Evolutionary conservation across 306 rosid species (phyloP).

Genomic region (Vicia faba): DNA sequence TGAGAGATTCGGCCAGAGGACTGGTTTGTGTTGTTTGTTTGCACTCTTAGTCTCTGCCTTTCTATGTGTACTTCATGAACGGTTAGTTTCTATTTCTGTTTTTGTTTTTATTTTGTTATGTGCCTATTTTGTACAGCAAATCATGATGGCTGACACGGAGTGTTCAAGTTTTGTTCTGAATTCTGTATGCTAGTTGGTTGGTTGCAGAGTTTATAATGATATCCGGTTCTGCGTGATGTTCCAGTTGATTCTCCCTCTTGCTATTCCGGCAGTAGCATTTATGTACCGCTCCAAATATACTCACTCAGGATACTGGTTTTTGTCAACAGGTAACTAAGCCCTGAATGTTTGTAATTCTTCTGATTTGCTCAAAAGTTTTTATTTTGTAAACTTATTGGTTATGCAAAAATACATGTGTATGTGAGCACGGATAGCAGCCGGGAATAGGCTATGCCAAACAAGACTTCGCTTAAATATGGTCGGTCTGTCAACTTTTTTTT

Average conservation of each 20-base stretch:
- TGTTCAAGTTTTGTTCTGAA: conserved; percentile 41
- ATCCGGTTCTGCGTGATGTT: conserved; percentile 58
- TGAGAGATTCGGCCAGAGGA: conserved; percentile 57
- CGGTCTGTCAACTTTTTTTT: neutral
- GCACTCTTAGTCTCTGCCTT: conserved; percentile 50
- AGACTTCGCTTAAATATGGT: neutral
- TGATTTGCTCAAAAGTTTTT: no score
- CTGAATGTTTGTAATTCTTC: neutral
- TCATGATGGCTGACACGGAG: neutral
- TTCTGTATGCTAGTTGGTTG: conserved; percentile 48
- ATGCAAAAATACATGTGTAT: neutral
- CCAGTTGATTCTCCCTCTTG: conserved; percentile 58
- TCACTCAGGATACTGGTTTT: conserved; percentile 69
- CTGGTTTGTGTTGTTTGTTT: conserved; percentile 50
- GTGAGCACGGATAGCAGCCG: neutral
- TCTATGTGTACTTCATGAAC: conserved; percentile 49
- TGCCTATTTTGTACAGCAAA: neutral
- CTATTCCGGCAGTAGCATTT: conserved; percentile 53
- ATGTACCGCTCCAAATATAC: conserved; percentile 57
- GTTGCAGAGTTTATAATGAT: conserved; percentile 60
- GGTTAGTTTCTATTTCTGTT: conserved; percentile 38
- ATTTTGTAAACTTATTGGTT: no score
- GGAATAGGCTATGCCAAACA: neutral
- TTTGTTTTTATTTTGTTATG: neutral
- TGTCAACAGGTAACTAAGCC: conserved; percentile 49